Base-by-base conservation (phyloP, 2,329 filamentous ascomycete genomes). In the Colletotrichum lentis region DNA sequence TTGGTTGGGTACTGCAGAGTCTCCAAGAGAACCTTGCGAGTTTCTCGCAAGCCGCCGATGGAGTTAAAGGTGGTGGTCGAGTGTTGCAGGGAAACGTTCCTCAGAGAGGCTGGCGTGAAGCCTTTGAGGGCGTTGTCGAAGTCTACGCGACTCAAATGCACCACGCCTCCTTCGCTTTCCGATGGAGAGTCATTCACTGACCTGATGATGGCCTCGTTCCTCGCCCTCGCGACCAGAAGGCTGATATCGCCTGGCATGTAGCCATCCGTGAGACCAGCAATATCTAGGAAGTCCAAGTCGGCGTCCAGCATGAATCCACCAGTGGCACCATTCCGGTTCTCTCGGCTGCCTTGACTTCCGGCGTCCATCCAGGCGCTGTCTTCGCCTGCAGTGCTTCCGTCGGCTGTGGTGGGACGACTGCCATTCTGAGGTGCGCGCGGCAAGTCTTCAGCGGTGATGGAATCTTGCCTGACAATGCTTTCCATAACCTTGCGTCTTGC, bases 241-340 rank as follows among this genome's bases (percentile, higher is more conserved):
- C 91, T 89, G 44, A 99, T 84, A 77, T 99, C 96, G 3, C 94
- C 96, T 0, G 96, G 95, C 94, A 98, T 97, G 76, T 98, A 99
- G 0, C 96, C 96, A 76, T 99, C 96, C 0, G 95, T 98, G 73
- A 95, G 91, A 1, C 96, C 94, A 20, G 96, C 94, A 64, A 99
- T 86, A 71, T 98, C 95, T 10, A 98, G 87, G 66, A 98, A 92
- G 77, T 99, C 96, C 11, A 99, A 87, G 56, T 91, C 87, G 0
- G 88, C 81, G 66, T 94, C 91, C 6, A 97, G 81, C 1, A 90
- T 80, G 73, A 97, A 96, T 0, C 90, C 91, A 61, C 87, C 86
- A 4, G 81, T 77, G 55, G 77, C 79, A 16, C 74, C 61, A 12
- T 74, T 74, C 1, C 73, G 63, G 5, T 72, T 71, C 16, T 79